phyloP scores from a whole-genome alignment of 2,329 filamentous ascomycete species.

The Monilinia polystroma region DNA sequence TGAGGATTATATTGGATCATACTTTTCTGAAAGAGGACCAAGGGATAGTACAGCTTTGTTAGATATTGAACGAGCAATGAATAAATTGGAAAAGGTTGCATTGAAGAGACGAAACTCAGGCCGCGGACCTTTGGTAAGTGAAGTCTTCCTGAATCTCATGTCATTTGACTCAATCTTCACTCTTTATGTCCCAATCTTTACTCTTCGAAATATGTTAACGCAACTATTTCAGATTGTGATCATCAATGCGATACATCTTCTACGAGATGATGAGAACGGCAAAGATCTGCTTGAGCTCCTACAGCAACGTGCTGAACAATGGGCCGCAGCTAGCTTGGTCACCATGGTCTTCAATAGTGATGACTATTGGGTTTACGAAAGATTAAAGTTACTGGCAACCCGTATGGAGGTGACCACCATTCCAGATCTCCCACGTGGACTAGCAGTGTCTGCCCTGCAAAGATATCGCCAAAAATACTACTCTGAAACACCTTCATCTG shows the following conservation, averaged over 20 bases:
- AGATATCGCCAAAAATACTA: slow-evolving; percentile 82
- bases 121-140: slow-evolving; percentile 66
- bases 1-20: slow-evolving; percentile 94
- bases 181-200: background rate
- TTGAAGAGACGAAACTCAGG: slow-evolving; percentile 61
- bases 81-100: slow-evolving; percentile 96
- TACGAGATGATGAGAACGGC: slow-evolving; percentile 91
- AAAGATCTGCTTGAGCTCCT: slow-evolving; percentile 89
- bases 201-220: background rate
- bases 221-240: slow-evolving; percentile 55
- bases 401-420: slow-evolving; percentile 93
- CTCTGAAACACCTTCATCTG: slow-evolving; percentile 54
- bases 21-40: slow-evolving; percentile 92
- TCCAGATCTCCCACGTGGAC: slow-evolving; percentile 73
- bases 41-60: slow-evolving; percentile 88
- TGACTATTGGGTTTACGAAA: slow-evolving; percentile 98
- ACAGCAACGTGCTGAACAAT: slow-evolving; percentile 93
- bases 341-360: slow-evolving; percentile 95
- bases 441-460: slow-evolving; percentile 73
- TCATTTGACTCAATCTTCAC: no score
- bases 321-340: slow-evolving; percentile 88
- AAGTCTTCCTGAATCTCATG: background rate
- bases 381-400: slow-evolving; percentile 86
- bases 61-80: slow-evolving; percentile 94
- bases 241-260: slow-evolving; percentile 88